A percentile compares a stretch with the other conserved stretches of the same genome.
phyloP scores from a whole-genome alignment of 495 filamentous ascomycete genomes.

The Ramalina peruviana region DNA sequence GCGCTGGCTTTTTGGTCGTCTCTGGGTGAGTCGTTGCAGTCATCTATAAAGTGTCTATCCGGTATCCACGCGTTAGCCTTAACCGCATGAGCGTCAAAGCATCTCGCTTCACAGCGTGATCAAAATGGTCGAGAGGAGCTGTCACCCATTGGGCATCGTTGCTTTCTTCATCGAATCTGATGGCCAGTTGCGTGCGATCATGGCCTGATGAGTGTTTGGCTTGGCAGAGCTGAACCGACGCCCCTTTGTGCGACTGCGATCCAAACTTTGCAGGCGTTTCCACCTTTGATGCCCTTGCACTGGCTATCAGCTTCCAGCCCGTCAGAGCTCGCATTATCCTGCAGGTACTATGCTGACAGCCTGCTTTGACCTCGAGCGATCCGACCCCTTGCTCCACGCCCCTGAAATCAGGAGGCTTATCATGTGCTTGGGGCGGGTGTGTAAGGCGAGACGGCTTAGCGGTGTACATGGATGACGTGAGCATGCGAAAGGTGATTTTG shows the following conservation, averaged over 20 bases:
- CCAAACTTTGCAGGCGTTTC: neutral
- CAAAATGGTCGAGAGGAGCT: neutral
- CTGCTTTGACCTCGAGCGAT: neutral
- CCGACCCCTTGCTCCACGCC: neutral
- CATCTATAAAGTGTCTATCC: no score
- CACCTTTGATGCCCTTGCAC: neutral
- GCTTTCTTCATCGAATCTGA: neutral
- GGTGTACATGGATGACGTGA: slow-evolving; percentile 3
- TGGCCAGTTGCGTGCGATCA: slow-evolving; percentile 1
- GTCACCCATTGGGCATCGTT: slow-evolving; percentile 6
- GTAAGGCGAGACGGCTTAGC: slow-evolving; percentile 4
- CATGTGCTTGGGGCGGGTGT: slow-evolving; percentile 1
- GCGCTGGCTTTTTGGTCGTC: no score
- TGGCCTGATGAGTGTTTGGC: slow-evolving; percentile 2
- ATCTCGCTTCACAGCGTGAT: no score
- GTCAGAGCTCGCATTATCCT: slow-evolving; percentile 5
- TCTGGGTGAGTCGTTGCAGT: no score
- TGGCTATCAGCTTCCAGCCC: slow-evolving; percentile 1
- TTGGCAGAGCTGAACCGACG: slow-evolving; percentile 6
- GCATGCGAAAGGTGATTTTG: slow-evolving; percentile 1
- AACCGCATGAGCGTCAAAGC: no score
- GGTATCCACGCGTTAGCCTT: no score
- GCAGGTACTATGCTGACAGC: slow-evolving; percentile 5
- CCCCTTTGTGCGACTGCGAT: slow-evolving; percentile 1
- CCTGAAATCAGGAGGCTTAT: slow-evolving; percentile 1